Evolutionary conservation across 306 rosid genomes (phyloP), one percentile per base, ranked within the genome.

Genomic region (Spatholobus suberectus): DNA sequence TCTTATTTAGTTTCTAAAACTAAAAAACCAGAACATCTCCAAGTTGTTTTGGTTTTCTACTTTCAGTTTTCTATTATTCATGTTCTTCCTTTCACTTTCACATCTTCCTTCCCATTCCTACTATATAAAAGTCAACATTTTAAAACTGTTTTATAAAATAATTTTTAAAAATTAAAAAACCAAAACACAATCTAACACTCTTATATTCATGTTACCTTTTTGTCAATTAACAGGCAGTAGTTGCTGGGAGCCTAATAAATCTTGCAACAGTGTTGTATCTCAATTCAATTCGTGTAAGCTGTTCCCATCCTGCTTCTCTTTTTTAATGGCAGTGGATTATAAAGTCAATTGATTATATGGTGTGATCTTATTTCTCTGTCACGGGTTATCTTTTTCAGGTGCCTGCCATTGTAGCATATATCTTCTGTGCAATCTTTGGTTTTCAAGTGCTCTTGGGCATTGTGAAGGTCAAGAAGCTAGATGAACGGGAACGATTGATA

Each of bases 221-320:
- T 86, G 74, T 84, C 71, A 79, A 80, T 83, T 70, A 67, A 88
- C 96, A 96, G 99, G 98, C 92, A 26, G 96, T 96, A 59, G 99
- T 90, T 78, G 99, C 92, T 62, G 99, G 99, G 79, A 96, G 99
- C 87, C 86, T 96, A 26, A 89, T 96, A 82, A 96, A 96, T 87
- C 98, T 96, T 76, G 99, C 94, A 40, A 94, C 99, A 73, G 68
- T 96, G 84, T 90, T 93, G 84, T 92, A 90, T 85, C 87, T 94
- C 65, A 90, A 90, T 89, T 88, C 99, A 27, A 82, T 94, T 84
- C 93, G 93, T 32, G 99, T 96, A 89, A 89, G 96, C 40, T 78
- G 54, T 70, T 78, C 67, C 57, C 49, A 46, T 46, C 63, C 38
- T 18, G n/a, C 54, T 70, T 71, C 78, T 55, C n/a, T 57, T 52